Evolutionary conservation across 2,329 filamentous ascomycete species (phyloP).

Genomic region (Arthroderma uncinatum): DNA sequence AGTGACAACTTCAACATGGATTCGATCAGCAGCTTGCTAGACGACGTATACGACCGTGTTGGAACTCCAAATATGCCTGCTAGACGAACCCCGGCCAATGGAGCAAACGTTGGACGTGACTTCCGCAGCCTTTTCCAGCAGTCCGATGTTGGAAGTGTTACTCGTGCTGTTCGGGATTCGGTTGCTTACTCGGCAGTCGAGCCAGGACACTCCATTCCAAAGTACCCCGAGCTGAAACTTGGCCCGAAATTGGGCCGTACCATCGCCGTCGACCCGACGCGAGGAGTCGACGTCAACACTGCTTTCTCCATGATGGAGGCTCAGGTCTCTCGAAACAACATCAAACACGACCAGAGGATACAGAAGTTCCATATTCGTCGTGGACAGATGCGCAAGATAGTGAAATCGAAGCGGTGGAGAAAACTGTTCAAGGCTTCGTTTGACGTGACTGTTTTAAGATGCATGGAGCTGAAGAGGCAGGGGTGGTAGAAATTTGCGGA

Average conservation of each 20-base stretch:
- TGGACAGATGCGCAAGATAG: conserved; percentile 33
- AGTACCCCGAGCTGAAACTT: conserved; percentile 16
- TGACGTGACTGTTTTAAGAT: conserved; percentile 30
- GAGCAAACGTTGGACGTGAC: background rate
- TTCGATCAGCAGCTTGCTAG: background rate
- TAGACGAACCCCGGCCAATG: background rate
- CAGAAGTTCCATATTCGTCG: conserved; percentile 35
- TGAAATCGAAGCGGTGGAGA: conserved; percentile 32
- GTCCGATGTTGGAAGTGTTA: background rate
- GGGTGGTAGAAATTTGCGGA: conserved; percentile 30
- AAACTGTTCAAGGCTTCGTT: conserved; percentile 37
- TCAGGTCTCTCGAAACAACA: conserved; percentile 23
- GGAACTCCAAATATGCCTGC: background rate
- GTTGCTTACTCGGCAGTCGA: background rate
- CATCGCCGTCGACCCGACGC: conserved; percentile 14
- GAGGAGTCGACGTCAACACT: conserved; percentile 16
- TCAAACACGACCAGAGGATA: conserved; percentile 22
- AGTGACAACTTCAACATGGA: background rate
- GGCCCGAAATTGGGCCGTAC: conserved; percentile 21
- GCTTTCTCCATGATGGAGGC: conserved; percentile 20
- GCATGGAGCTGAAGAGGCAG: conserved; percentile 36
- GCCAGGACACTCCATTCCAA: background rate
- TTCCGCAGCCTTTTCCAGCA: background rate
- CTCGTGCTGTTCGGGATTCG: background rate
- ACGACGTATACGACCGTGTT: background rate